Conservation (phyloP, 148 eudicot genomes). For the Cornus kousa region DNA sequence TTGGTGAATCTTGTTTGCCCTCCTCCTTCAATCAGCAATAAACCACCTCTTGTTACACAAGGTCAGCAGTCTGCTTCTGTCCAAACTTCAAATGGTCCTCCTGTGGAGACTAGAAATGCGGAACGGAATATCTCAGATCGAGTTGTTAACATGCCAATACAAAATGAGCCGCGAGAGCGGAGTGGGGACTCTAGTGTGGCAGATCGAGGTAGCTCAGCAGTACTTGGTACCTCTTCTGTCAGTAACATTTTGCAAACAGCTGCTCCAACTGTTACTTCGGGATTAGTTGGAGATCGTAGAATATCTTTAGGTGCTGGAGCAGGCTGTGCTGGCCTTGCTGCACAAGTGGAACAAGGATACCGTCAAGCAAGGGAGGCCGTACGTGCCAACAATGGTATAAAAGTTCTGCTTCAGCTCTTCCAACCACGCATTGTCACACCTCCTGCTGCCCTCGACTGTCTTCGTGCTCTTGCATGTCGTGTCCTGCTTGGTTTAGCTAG, state of each 20-base stretch:
- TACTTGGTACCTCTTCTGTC: constrained; percentile 28
- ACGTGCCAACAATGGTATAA: constrained; percentile 93
- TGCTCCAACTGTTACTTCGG: constrained; percentile 54
- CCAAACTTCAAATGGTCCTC: constrained; percentile 60
- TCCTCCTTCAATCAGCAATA: constrained; percentile 95
- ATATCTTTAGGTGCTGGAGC: constrained; percentile 89
- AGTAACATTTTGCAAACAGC: constrained; percentile 51
- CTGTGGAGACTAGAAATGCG: constrained; percentile 46
- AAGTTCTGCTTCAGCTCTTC: constrained; percentile 89
- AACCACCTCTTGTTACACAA: constrained; percentile 55
- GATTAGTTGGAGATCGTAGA: constrained; percentile 95
- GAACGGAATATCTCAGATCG: constrained; percentile 49
- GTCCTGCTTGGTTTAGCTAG: constrained; percentile 97
- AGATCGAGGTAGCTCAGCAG: constrained; percentile 46
- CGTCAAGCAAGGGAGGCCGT: constrained; percentile 97
- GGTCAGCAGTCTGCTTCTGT: constrained; percentile 53
- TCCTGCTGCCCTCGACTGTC: constrained; percentile 82
- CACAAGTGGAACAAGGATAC: constrained; percentile 91
- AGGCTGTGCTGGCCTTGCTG: constrained; percentile 96
- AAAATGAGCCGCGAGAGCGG: constrained; percentile 61
- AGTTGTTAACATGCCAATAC: constrained; percentile 37
- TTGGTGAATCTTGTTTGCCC: constrained; percentile 96
- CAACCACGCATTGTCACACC: constrained; percentile 81
- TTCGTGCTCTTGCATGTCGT: constrained; percentile 97
- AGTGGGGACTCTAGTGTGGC: constrained; percentile 53